Evolutionary conservation across 192 early-diverging fungal genomes (phyloP).

Genomic region (Kickxella alabastrina): DNA sequence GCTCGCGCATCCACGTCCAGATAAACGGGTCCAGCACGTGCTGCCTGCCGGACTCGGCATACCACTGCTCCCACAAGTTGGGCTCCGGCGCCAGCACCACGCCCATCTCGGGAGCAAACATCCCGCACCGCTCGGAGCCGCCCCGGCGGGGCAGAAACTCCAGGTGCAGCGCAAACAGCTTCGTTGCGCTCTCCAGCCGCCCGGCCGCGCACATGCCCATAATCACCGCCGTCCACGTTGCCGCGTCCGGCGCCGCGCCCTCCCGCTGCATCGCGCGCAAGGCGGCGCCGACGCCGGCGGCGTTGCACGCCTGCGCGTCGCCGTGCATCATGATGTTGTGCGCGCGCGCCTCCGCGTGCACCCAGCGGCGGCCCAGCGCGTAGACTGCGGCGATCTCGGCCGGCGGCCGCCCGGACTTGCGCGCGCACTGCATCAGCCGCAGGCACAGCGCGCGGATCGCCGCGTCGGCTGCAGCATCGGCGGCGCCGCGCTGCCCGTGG

Average conservation of each 20-base stretch:
- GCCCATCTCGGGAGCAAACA: not conserved
- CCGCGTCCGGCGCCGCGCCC: conserved; percentile 13
- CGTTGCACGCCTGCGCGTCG: conserved; percentile 7
- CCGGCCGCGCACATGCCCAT: conserved; percentile 18
- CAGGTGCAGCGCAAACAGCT: conserved; percentile 33
- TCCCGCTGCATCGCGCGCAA: conserved; percentile 10
- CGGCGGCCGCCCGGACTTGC: too few species aligned
- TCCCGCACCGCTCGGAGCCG: not conserved
- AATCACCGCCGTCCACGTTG: conserved; percentile 26
- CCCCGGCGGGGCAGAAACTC: conserved; percentile 16
- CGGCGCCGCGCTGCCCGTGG: too few species aligned
- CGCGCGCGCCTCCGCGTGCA: conserved; percentile 3
- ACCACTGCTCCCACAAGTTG: not conserved
- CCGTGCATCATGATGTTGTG: conserved; percentile 21
- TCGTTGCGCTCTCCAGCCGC: conserved; percentile 5
- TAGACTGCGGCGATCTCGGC: too few species aligned
- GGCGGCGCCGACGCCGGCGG: not conserved
- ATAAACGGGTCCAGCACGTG: not conserved
- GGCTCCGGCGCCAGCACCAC: not conserved
- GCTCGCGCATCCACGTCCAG: not conserved
- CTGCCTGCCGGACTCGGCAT: not conserved
- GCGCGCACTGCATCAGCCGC: conserved; percentile 16
- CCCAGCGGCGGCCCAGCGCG: conserved; percentile 2
- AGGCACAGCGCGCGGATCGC: not conserved
- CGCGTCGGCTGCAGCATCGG: too few species aligned